Percentiles rank a stretch among this genome's conserved stretches.
phyloP scores from a whole-genome alignment of 2,329 filamentous ascomycete genomes.

The Aspergillus niger region DNA sequence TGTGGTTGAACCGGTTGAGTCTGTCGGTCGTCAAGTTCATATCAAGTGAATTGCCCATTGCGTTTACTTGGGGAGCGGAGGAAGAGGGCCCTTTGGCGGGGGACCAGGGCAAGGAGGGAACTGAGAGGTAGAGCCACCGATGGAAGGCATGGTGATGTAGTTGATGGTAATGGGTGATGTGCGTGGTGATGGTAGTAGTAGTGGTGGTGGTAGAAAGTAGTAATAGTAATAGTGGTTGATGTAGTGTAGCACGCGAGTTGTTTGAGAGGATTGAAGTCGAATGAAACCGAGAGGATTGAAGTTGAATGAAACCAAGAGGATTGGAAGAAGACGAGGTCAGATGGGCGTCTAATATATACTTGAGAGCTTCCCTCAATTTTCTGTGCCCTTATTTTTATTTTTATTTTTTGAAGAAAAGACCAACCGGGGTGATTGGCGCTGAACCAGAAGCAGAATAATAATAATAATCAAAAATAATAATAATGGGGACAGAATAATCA shows the following conservation, averaged over 20 bases:
- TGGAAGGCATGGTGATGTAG: slow-evolving; percentile 37
- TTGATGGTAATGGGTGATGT: slow-evolving; percentile 1
- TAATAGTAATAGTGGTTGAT: slow-evolving; percentile 7
- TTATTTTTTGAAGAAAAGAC: slow-evolving; percentile 11
- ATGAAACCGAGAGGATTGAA: background rate
- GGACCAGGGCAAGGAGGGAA: slow-evolving; percentile 44
- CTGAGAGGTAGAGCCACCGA: slow-evolving; percentile 35
- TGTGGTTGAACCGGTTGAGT: slow-evolving; percentile 28
- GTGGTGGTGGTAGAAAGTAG: background rate
- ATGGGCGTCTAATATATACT: slow-evolving; percentile 24
- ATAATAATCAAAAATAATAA: slow-evolving; percentile 3
- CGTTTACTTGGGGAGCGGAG: slow-evolving; percentile 44
- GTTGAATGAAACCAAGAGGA: slow-evolving; percentile 7
- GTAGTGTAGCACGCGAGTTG: background rate
- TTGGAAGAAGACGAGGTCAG: slow-evolving; percentile 16
- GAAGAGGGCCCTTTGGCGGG: slow-evolving; percentile 43
- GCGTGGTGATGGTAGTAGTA: slow-evolving; percentile 16
- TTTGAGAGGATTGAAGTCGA: background rate
- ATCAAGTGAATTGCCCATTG: slow-evolving; percentile 17
- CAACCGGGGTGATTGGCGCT: slow-evolving; percentile 13
- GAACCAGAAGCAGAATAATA: slow-evolving; percentile 12
- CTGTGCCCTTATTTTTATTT: slow-evolving; percentile 14
- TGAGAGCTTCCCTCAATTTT: slow-evolving; percentile 10
- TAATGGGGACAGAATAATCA: slow-evolving; percentile 1
- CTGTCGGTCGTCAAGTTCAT: slow-evolving; percentile 38